phyloP scores from a whole-genome alignment of 495 filamentous ascomycete genomes.

The Aspergillus biplanus region DNA sequence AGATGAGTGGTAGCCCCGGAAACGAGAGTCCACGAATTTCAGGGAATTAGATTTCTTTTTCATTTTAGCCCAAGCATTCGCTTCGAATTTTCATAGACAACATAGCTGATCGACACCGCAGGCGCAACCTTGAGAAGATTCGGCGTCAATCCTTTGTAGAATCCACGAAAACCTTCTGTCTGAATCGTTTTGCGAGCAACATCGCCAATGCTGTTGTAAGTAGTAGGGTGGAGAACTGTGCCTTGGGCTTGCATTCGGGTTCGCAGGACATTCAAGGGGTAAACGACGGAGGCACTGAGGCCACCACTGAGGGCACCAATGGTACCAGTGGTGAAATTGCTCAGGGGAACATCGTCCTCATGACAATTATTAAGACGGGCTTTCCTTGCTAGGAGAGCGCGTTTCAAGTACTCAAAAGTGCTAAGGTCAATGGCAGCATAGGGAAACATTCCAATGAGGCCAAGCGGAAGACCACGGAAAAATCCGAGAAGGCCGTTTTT shows the following conservation, averaged over 20 bases:
- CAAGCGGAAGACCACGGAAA: slow-evolving; percentile 92
- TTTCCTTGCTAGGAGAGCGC: slow-evolving; percentile 66
- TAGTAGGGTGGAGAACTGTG: slow-evolving; percentile 85
- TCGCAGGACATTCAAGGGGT: slow-evolving; percentile 92
- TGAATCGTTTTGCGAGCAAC: slow-evolving; percentile 79
- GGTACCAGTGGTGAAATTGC: slow-evolving; percentile 75
- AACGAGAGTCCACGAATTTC: too few relatives aligned
- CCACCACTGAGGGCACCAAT: slow-evolving; percentile 91
- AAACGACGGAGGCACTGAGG: slow-evolving; percentile 91
- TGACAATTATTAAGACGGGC: slow-evolving; percentile 70
- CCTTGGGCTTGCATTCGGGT: slow-evolving; percentile 95
- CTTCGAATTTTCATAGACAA: slow-evolving; percentile 97
- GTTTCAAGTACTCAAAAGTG: slow-evolving; percentile 92
- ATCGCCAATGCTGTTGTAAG: slow-evolving; percentile 86
- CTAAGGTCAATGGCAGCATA: slow-evolving; percentile 97
- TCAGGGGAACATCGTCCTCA: slow-evolving; percentile 78
- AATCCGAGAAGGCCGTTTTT: slow-evolving; percentile 73
- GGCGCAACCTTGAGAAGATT: slow-evolving; percentile 97
- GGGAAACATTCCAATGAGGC: slow-evolving; percentile 93
- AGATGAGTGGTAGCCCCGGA: neutral
- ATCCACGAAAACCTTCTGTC: slow-evolving; percentile 80
- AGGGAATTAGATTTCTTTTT: slow-evolving; percentile 16
- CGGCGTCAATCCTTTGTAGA: slow-evolving; percentile 94
- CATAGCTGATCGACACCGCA: slow-evolving; percentile 95
- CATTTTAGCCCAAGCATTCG: slow-evolving; percentile 70